Percentiles rank a stretch among this genome's conserved stretches.
Conservation (phyloP, 371 early-diverging fungal genomes). For the Rhizopus sp. region DNA sequence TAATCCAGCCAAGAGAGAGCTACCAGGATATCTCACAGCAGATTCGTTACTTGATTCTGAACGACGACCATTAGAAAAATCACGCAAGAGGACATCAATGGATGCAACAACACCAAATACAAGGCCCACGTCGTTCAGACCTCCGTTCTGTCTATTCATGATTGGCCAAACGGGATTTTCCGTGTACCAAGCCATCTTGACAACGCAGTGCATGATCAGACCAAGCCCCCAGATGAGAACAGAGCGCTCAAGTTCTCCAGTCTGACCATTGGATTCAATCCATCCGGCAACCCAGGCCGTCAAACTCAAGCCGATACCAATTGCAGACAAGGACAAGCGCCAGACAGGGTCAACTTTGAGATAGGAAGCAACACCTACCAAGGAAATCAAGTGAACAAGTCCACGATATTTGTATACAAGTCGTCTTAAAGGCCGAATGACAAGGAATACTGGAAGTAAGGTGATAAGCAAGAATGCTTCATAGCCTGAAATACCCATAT, state of each 20-base stretch:
- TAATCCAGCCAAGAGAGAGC: conserved; percentile 55
- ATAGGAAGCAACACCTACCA: conserved; percentile 68
- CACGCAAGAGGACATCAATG: conserved; percentile 55
- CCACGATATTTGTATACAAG: conserved; percentile 59
- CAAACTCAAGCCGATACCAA: conserved; percentile 60
- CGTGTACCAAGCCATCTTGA: conserved; percentile 76
- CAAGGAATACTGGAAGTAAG: conserved; percentile 61
- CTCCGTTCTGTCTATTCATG: conserved; percentile 74
- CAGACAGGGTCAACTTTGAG: conserved; percentile 54
- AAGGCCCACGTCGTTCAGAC: conserved; percentile 67
- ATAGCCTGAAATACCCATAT: conserved; percentile 85
- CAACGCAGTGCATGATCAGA: conserved; percentile 64
- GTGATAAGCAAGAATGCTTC: conserved; percentile 74
- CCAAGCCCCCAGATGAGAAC: conserved; percentile 69
- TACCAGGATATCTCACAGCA: conserved; percentile 15
- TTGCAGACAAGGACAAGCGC: conserved; percentile 63
- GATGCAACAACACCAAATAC: conserved; percentile 62
- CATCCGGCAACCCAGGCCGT: conserved; percentile 63
- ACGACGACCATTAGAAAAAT: conserved; percentile 16
- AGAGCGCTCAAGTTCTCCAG: conserved; percentile 63
- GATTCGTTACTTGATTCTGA: not conserved
- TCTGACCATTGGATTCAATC: conserved; percentile 54
- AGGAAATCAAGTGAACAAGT: conserved; percentile 57
- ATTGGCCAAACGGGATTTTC: conserved; percentile 85
- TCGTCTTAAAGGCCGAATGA: conserved; percentile 61